These are phyloP conservation scores for Pyrenophora seminiperda DNA, from an alignment of 2,329 filamentous ascomycete species.

Conservation along the genomic window DNA sequence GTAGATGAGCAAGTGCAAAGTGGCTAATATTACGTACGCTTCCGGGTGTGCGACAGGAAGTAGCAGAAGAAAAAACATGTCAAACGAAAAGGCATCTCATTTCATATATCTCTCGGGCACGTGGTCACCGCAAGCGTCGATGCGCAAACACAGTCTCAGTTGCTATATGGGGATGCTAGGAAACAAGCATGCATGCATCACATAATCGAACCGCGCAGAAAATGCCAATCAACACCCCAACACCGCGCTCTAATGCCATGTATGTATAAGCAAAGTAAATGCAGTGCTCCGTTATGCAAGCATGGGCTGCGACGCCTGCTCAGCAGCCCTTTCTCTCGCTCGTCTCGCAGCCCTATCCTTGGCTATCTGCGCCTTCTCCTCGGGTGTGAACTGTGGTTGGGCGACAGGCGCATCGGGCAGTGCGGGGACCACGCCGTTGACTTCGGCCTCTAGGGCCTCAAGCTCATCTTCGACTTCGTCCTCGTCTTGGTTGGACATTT, in stretches of 20 bases:
- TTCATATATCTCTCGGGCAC: conserved; percentile 16
- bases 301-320: conserved; percentile 45
- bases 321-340: conserved; percentile 39
- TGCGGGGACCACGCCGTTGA: conserved; percentile 45
- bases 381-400: conserved; percentile 37
- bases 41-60: background rate
- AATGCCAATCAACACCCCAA: conserved; percentile 27
- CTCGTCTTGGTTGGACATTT: conserved; percentile 92
- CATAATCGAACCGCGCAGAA: background rate
- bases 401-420: conserved; percentile 50
- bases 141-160: background rate
- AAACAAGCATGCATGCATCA: conserved; percentile 5
- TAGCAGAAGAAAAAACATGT: no score
- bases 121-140: conserved; percentile 20
- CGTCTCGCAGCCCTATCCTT: conserved; percentile 42
- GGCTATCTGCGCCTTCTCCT: conserved; percentile 36
- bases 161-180: background rate
- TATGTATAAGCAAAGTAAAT: conserved; percentile 2
- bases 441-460: conserved; percentile 74
- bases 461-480: conserved; percentile 98
- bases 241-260: conserved; percentile 44
- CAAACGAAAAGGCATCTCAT: conserved; percentile 6
- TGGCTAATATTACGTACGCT: conserved; percentile 10
- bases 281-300: conserved; percentile 35
- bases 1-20: no score